Evolutionary conservation across 345 rosid genomes (phyloP), one percentile per base, ranked within the genome.

Genomic region (Euphorbia pulcherrima): DNA sequence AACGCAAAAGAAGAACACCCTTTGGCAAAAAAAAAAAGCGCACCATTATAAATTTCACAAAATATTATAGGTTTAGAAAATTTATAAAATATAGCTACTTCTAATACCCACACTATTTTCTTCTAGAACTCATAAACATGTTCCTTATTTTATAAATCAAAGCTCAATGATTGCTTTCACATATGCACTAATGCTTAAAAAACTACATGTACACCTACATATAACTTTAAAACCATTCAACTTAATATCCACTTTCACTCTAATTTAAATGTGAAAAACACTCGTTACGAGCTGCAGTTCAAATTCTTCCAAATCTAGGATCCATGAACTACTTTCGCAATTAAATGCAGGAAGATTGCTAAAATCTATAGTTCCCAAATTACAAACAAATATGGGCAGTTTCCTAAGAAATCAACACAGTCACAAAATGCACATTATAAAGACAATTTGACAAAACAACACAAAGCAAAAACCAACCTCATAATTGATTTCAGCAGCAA

Each of bases 401-500:
- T 50, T 9, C 18, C 61, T 27, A 56, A 56, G 0, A 14, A 20
- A 12, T 56, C 33, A 28, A 56, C 35, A 56, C 0, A 56, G n/a
- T n/a, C 8, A 18, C 57, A 3, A 6, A 39, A 4, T 12, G 12
- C 6, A 6, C 44, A 39, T 6, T 51, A 6, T 8, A 2, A 12
- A n/a, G 17, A 53, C 0, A 27, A 6, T 26, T 0, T 28, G 37
- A 20, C 7, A 46, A n/a, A 30, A 16, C 53, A 23, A 27, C 20
- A 21, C n/a, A 2, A 27, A 29, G 33, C 13, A 16, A 20, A 60
- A 61, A 59, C 35, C 4, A 64, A 90, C 97, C 96, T 86, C 77
- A 57, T 95, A 95, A 70, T 80, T 47, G 56, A 85, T 80, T 86
- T 87, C 98, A 58, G 96, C 87, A 11, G 74, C 74, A 0, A 73